phyloP scores from a whole-genome alignment of 768 basidiomycete species.

The Mycena crocata region DNA sequence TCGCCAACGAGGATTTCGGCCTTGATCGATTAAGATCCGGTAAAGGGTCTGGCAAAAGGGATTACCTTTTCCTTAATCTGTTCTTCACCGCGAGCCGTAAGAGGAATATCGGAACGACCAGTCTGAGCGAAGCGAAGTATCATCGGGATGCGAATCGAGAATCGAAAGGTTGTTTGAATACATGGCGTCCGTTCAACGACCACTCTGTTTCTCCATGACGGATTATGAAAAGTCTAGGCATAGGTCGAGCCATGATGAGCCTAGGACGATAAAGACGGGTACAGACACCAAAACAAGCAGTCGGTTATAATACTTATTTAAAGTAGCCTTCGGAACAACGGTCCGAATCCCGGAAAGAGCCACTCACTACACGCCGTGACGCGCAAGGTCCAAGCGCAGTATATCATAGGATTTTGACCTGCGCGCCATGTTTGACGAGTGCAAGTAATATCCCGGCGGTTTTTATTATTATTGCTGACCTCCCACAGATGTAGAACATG shows the following conservation, averaged over 20 bases:
- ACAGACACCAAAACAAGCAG: neutral
- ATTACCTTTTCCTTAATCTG: conserved; percentile 61
- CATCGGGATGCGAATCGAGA: neutral
- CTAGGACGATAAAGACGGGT: neutral
- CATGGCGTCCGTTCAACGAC: conserved; percentile 78
- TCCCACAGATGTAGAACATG: conserved; percentile 87
- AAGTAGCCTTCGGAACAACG: neutral
- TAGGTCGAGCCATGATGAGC: conserved; percentile 37
- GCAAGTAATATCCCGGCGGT: conserved; percentile 50
- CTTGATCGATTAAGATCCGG: neutral
- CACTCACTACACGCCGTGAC: too few species aligned
- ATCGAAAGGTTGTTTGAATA: conserved; percentile 3
- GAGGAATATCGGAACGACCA: conserved; percentile 87
- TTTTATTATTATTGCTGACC: conserved; percentile 24
- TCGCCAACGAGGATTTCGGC: conserved; percentile 78
- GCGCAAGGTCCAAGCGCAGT: too few species aligned
- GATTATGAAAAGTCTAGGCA: conserved; percentile 83
- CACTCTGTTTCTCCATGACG: conserved; percentile 94
- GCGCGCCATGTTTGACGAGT: conserved; percentile 74
- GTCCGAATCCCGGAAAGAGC: neutral
- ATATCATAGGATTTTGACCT: neutral
- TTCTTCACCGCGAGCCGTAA: conserved; percentile 81
- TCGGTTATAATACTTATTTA: too few species aligned
- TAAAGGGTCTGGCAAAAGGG: too few species aligned
- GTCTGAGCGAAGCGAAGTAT: conserved; percentile 76